Conservation (phyloP, 768 basidiomycete genomes). For the Lyophyllum semitale region DNA sequence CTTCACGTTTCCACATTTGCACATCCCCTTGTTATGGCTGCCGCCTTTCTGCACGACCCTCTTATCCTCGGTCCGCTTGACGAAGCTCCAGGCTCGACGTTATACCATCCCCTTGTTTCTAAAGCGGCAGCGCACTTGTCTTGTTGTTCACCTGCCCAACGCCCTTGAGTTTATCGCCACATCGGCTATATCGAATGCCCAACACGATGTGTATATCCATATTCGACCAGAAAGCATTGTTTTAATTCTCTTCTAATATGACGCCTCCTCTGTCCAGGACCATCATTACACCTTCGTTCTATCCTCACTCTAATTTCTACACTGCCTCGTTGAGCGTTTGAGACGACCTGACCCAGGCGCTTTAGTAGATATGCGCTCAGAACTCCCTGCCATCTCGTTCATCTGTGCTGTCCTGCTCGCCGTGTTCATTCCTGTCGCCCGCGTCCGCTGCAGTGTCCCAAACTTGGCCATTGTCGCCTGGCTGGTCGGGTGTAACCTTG, state of each 20-base stretch:
- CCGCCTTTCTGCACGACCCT: background rate
- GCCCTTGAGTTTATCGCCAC: constrained; percentile 11
- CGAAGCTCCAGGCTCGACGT: background rate
- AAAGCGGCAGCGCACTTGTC: constrained; percentile 27
- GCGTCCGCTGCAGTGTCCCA: constrained; percentile 48
- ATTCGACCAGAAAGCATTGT: constrained; percentile 21
- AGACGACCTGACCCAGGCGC: constrained; percentile 2
- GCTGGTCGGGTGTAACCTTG: constrained; percentile 50
- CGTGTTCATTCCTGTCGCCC: constrained; percentile 41
- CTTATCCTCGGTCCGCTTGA: constrained; percentile 1
- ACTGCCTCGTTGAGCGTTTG: background rate
- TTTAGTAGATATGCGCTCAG: constrained; percentile 31
- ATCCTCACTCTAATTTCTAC: constrained; percentile 10
- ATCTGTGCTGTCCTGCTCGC: constrained; percentile 42
- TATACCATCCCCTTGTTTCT: constrained; percentile 26
- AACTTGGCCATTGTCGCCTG: constrained; percentile 51
- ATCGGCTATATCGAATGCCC: constrained; percentile 5
- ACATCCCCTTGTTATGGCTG: no score
- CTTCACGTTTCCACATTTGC: background rate
- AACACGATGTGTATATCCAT: constrained; percentile 4
- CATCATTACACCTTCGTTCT: constrained; percentile 14
- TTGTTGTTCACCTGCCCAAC: constrained; percentile 11
- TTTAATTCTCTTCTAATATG: constrained; percentile 29
- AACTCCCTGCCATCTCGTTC: constrained; percentile 45
- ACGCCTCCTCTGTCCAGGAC: constrained; percentile 4